These are phyloP conservation scores for Leptographium procerum DNA, from an alignment of 2,329 filamentous ascomycete genomes.

Conservation along the genomic window DNA sequence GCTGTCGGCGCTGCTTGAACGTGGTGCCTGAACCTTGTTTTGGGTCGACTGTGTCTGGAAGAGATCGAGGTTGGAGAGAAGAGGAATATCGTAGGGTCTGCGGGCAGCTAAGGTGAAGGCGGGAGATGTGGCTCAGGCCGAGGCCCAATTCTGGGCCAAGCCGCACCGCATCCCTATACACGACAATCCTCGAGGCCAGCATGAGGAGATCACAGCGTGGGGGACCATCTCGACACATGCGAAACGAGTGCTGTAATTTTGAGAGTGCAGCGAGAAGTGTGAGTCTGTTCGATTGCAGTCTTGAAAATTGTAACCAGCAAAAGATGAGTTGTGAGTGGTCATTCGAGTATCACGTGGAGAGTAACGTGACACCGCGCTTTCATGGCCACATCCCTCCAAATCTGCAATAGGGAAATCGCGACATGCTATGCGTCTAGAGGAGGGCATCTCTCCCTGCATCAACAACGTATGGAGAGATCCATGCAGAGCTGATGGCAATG, in stretches of 20 bases:
- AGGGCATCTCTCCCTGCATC: not conserved
- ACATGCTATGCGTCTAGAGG: not conserved
- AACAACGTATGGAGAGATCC: not conserved
- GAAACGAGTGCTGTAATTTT: not conserved
- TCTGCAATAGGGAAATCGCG: not conserved
- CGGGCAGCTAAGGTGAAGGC: not conserved
- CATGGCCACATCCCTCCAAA: not conserved
- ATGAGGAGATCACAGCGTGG: conserved; percentile 10
- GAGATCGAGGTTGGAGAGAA: not conserved
- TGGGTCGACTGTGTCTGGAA: not conserved
- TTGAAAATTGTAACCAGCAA: not conserved
- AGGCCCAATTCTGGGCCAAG: not conserved
- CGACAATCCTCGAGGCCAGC: conserved; percentile 14
- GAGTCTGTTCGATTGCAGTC: not conserved
- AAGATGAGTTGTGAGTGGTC: not conserved
- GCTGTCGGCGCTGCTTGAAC: not conserved
- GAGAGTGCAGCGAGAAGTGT: not conserved
- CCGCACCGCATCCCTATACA: conserved; percentile 10
- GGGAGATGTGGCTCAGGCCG: not conserved
- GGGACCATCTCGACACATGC: conserved; percentile 15
- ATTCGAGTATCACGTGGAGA: not conserved
- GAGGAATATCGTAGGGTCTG: not conserved
- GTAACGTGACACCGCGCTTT: not conserved
- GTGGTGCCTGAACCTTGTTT: not conserved
- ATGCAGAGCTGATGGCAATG: not conserved